Percentiles rank a stretch among this genome's conserved stretches.
phyloP scores from a whole-genome alignment of 2,329 filamentous ascomycete genomes.

The Penicillium griseofulvum region DNA sequence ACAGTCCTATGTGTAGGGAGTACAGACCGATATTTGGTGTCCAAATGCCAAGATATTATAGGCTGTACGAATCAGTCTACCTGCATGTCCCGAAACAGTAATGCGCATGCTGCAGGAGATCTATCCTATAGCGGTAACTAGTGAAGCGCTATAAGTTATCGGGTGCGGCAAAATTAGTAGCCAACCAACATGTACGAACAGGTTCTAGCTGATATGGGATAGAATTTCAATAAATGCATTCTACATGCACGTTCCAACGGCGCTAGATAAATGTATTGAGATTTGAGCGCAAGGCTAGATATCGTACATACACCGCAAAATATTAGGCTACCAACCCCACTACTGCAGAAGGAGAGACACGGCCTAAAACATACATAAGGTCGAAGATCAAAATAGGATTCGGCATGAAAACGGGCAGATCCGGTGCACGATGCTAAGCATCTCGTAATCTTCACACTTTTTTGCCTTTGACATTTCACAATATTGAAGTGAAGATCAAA shows the following conservation, averaged over 20 bases:
- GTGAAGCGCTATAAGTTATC: neutral
- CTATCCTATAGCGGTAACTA: slow-evolving; percentile 5
- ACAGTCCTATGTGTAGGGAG: neutral
- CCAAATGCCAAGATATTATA: no score
- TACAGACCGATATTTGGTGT: neutral
- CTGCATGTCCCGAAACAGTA: slow-evolving; percentile 5
- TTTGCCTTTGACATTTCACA: neutral
- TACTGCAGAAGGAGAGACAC: neutral
- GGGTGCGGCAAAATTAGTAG: neutral
- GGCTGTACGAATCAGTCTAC: neutral
- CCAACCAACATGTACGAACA: neutral
- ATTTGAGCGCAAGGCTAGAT: neutral
- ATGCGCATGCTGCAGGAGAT: slow-evolving; percentile 8
- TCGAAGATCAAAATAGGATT: neutral
- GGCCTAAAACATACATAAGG: neutral
- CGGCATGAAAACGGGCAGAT: neutral
- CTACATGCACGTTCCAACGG: neutral
- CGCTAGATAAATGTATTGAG: neutral
- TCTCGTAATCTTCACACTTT: neutral
- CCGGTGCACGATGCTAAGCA: neutral
- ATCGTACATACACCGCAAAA: neutral
- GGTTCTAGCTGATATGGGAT: neutral
- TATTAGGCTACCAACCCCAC: neutral
- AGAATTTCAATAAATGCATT: neutral
- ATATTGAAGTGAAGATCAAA: neutral